These are phyloP conservation scores for Coemansia sp. DNA, from an alignment of 192 early-diverging fungal genomes.

Conservation along the genomic window DNA sequence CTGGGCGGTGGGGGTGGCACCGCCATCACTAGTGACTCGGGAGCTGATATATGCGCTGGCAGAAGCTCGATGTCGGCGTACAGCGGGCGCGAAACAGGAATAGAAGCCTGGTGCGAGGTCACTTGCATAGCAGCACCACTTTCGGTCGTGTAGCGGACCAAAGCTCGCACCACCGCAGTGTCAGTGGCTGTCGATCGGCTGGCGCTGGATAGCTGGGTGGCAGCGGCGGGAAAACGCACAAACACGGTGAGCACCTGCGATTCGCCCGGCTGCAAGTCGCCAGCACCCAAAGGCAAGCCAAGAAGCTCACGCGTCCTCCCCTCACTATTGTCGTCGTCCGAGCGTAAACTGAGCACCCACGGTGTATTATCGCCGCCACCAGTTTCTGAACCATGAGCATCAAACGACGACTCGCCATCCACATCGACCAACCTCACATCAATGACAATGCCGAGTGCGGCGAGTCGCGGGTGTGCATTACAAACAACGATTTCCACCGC, in stretches of 20 bases:
- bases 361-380: too few relatives aligned
- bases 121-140: background rate
- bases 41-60: conserved; percentile 17
- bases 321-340: background rate
- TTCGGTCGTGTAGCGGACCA: conserved; percentile 1
- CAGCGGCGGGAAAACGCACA: conserved; percentile 20
- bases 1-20: too few relatives aligned
- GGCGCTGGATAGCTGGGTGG: conserved; percentile 4
- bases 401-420: too few relatives aligned
- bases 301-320: background rate
- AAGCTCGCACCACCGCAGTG: background rate
- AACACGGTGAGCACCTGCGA: conserved; percentile 13
- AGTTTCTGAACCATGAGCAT: too few relatives aligned
- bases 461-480: conserved; percentile 15
- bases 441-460: background rate
- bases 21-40: background rate
- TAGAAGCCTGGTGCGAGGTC: conserved; percentile 3
- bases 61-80: conserved; percentile 13
- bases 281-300: background rate
- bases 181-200: background rate
- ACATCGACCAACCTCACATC: conserved; percentile 18
- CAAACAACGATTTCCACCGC: conserved; percentile 22
- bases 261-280: conserved; percentile 6
- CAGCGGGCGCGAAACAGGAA: conserved; percentile 31
- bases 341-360: background rate